phyloP scores from a whole-genome alignment of 768 basidiomycete species.

The Leccinum pellstonianum region DNA sequence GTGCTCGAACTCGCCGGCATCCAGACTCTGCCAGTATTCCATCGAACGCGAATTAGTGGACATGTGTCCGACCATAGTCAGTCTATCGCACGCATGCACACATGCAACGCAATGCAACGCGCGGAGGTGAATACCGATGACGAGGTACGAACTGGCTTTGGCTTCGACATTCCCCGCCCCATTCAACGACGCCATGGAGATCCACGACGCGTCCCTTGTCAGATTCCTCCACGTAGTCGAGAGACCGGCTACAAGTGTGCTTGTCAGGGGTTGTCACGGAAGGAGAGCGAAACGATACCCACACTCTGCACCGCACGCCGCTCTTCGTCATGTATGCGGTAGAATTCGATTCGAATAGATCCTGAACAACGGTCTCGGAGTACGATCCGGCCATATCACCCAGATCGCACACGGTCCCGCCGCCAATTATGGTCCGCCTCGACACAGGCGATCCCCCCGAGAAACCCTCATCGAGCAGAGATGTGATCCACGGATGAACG shows the following conservation, averaged over 20 bases:
- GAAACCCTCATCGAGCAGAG: too few relatives aligned
- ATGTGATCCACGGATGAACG: too few relatives aligned
- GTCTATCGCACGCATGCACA: background rate
- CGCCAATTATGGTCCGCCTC: background rate
- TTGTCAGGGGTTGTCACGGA: background rate
- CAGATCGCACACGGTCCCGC: background rate
- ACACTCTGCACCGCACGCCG: background rate
- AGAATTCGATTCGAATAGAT: background rate
- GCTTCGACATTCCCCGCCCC: background rate
- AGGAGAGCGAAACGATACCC: background rate
- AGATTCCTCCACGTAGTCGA: conserved; percentile 5
- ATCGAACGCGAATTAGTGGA: background rate
- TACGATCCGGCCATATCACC: background rate
- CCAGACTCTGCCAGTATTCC: background rate
- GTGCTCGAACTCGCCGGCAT: background rate
- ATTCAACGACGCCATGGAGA: conserved; percentile 8
- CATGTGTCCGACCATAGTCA: conserved; percentile 1
- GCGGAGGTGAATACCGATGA: too few relatives aligned
- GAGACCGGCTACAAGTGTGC: conserved; percentile 7
- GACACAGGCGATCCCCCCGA: background rate
- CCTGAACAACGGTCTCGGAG: background rate
- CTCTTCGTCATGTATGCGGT: background rate
- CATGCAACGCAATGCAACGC: too few relatives aligned
- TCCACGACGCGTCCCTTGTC: background rate
- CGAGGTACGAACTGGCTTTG: conserved; percentile 10